These are phyloP conservation scores for Juncus effusus DNA, from an alignment of 176 grass and related monocot species.

Conservation along the genomic window DNA sequence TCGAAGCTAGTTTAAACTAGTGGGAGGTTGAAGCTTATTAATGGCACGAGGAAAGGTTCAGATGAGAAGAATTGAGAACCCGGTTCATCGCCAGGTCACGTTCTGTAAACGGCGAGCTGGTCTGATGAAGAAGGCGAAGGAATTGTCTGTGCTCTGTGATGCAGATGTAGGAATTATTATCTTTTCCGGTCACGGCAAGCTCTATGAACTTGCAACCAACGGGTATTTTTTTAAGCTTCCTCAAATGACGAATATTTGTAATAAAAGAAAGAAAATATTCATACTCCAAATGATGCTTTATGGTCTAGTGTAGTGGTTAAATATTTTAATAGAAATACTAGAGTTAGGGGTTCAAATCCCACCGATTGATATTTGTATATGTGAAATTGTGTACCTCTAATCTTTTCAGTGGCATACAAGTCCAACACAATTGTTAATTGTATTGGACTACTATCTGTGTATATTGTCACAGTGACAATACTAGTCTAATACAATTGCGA, in stretches of 20 bases:
- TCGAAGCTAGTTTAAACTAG: constrained; percentile 47
- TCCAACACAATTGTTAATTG: too few relatives aligned
- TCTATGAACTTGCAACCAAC: constrained; percentile 37
- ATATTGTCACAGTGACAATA: too few relatives aligned
- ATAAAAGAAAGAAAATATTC: not conserved
- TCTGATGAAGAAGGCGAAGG: constrained; percentile 32
- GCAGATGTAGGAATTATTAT: constrained; percentile 35
- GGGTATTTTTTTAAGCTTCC: constrained; percentile 21
- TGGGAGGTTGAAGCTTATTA: constrained; percentile 25
- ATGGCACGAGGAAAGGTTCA: constrained; percentile 37
- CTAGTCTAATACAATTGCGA: too few relatives aligned
- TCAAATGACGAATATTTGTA: not conserved
- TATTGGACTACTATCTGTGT: too few relatives aligned
- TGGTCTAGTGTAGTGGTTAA: too few relatives aligned
- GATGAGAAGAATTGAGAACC: constrained; percentile 30
- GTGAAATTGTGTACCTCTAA: too few relatives aligned
- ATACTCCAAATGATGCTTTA: too few relatives aligned
- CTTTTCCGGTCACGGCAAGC: constrained; percentile 28
- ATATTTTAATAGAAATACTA: too few relatives aligned
- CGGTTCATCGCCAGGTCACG: constrained; percentile 32
- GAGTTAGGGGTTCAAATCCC: too few relatives aligned
- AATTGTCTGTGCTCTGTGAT: constrained; percentile 31
- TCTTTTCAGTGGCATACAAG: too few relatives aligned
- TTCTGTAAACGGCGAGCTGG: constrained; percentile 31
- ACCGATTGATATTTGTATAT: too few relatives aligned